phyloP scores from a whole-genome alignment of 257 asterid genomes.

The Solanum infundibuliforme region DNA sequence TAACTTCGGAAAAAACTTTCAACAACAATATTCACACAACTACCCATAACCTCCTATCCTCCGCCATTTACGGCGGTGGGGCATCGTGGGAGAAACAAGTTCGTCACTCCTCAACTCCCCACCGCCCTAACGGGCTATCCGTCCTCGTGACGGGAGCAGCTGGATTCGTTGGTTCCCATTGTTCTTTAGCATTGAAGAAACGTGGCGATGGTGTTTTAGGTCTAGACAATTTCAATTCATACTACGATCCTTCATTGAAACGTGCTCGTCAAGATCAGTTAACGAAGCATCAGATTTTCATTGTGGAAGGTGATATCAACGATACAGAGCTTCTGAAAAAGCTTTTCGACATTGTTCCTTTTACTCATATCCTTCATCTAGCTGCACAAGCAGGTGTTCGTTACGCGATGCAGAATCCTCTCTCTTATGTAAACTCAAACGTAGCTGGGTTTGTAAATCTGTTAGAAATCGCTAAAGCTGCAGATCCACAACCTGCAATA shows the following conservation, averaged over 20 bases:
- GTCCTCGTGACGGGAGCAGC: conserved; percentile 88
- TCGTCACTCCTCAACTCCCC: conserved; percentile 80
- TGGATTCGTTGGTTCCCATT: conserved; percentile 87
- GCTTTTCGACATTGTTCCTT: conserved; percentile 74
- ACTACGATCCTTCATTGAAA: conserved; percentile 73
- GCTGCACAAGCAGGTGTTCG: conserved; percentile 98
- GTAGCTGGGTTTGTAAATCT: conserved; percentile 76
- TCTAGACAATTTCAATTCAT: conserved; percentile 76
- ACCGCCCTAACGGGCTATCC: conserved; percentile 69
- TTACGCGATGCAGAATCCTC: conserved; percentile 93
- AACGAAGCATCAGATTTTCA: conserved; percentile 31
- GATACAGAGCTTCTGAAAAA: conserved; percentile 46
- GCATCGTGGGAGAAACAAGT: conserved; percentile 77
- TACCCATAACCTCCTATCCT: conserved; percentile 44
- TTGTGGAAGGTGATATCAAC: conserved; percentile 70
- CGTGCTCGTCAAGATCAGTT: conserved; percentile 52
- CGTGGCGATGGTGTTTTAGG: conserved; percentile 95
- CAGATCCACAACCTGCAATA: conserved; percentile 91
- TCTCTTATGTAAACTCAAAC: conserved; percentile 62
- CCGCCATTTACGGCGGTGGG: conserved; percentile 63
- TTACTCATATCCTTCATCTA: conserved; percentile 62
- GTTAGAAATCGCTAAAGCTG: conserved; percentile 62
- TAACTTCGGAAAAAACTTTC: not conserved
- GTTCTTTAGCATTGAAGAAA: conserved; percentile 61
- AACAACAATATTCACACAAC: conserved; percentile 37